phyloP scores from a whole-genome alignment of 805 yeast genomes.

The Peterozyma xylosa region DNA sequence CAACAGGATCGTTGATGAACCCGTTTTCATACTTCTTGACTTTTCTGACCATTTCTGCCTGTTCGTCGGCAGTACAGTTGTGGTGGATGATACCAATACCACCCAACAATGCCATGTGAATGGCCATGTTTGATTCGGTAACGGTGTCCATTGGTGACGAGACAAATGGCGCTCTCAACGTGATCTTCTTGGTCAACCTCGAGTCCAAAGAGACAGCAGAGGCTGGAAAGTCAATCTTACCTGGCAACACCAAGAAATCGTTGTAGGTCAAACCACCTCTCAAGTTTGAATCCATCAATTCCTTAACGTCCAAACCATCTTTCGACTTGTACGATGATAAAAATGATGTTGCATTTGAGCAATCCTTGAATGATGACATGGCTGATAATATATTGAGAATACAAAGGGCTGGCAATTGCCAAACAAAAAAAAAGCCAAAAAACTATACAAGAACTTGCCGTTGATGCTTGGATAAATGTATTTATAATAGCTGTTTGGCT shows the following conservation, averaged over 20 bases:
- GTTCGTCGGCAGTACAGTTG: slow-evolving; percentile 94
- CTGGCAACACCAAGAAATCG: slow-evolving; percentile 92
- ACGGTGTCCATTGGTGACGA: slow-evolving; percentile 99
- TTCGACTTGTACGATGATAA: slow-evolving; percentile 57
- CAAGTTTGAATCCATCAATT: slow-evolving; percentile 80
- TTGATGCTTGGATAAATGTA: too few relatives aligned
- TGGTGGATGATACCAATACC: slow-evolving; percentile 99
- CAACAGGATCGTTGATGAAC: slow-evolving; percentile 91
- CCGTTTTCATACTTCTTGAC: slow-evolving; percentile 98
- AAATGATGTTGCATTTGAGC: slow-evolving; percentile 57
- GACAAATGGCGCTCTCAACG: slow-evolving; percentile 88
- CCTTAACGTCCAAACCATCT: slow-evolving; percentile 81
- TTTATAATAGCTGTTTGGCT: too few relatives aligned
- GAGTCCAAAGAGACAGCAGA: slow-evolving; percentile 72
- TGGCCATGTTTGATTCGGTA: slow-evolving; percentile 96
- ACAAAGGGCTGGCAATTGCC: too few relatives aligned
- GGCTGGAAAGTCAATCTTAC: slow-evolving; percentile 86
- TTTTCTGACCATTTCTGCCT: slow-evolving; percentile 95
- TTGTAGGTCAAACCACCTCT: slow-evolving; percentile 98
- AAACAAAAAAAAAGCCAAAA: too few relatives aligned
- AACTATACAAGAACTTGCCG: too few relatives aligned
- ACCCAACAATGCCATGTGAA: slow-evolving; percentile 95
- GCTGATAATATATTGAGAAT: slow-evolving; percentile 15
- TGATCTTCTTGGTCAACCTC: slow-evolving; percentile 83
- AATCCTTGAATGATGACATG: slow-evolving; percentile 25